Evolutionary conservation across 352 stramenopile genomes (phyloP), one percentile per base, ranked within the genome.

Genomic region (Phytophthora sp.): DNA sequence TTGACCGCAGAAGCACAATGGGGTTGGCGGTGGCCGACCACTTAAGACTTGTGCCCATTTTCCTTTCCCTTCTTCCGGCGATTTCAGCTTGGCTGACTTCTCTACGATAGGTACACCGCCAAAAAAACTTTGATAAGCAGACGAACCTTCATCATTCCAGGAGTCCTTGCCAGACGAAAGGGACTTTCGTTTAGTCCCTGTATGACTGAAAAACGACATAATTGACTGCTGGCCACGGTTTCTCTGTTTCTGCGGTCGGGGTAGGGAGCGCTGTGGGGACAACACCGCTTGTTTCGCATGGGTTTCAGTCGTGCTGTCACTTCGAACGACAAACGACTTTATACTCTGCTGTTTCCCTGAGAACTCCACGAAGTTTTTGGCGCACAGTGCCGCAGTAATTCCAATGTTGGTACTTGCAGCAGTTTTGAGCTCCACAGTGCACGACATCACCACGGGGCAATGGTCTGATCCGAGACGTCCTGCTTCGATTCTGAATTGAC

Each of bases 291-390:
- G 12, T 16, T 23, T 20, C 13, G 15, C 27, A 18, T 26, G 20
- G 12, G 57, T 52, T 42, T 27, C 39, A 56, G 1, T 52, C 9
- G n/a, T 30, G 45, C n/a, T 42, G 35, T 53, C 23, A 30, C 46
- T 60, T 38, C 18, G 52, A 44, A 67, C 49, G 4, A 82, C 35
- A 38, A 82, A 93, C 18, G 75, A 61, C 53, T 77, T 81, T 45
- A 92, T 88, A 41, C 57, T 80, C 49, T 92, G 84, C 39, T 95
- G 87, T 23, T 73, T 93, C 18, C 87, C 85, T 7, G 85, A 81
- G 57, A 94, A 95, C 39, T 95, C 87, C 7, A 66, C 57, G 51
- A 79, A 94, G 67, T 89, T 82, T 46, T 86, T 90, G 26, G 85
- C 80, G 29, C 84, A 94, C 0, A 91, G 52, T 15, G 79, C 67